Conservation (phyloP, 805 yeast genomes). For the Candida stauntonica region DNA sequence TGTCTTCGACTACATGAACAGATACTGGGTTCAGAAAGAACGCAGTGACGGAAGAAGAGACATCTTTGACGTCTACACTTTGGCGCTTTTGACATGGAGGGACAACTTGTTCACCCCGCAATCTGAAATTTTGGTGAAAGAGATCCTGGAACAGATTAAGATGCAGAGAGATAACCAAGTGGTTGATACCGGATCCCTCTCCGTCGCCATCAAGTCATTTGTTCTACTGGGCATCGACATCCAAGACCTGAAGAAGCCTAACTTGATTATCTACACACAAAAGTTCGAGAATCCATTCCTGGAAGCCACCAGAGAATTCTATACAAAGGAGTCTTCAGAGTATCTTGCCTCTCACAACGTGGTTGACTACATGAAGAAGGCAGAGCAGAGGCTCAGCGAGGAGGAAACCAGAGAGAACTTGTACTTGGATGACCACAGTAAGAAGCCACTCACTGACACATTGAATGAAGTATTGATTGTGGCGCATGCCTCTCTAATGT, state of each 20-base stretch:
- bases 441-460: slow-evolving; percentile 67
- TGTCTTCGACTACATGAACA: slow-evolving; percentile 90
- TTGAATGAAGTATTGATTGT: slow-evolving; percentile 74
- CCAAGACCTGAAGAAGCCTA: slow-evolving; percentile 82
- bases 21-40: slow-evolving; percentile 97
- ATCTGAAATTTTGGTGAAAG: slow-evolving; percentile 53
- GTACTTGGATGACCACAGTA: slow-evolving; percentile 83
- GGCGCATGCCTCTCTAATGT: slow-evolving; percentile 70
- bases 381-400: slow-evolving; percentile 76
- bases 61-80: slow-evolving; percentile 85
- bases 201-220: slow-evolving; percentile 77
- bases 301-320: slow-evolving; percentile 62
- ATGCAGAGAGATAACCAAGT: slow-evolving; percentile 75
- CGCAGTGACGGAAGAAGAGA: slow-evolving; percentile 89
- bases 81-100: slow-evolving; percentile 87
- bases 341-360: slow-evolving; percentile 74
- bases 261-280: slow-evolving; percentile 74
- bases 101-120: slow-evolving; percentile 71
- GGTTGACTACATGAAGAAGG: slow-evolving; percentile 85
- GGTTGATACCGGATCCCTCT: slow-evolving; percentile 60
- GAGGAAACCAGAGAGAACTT: slow-evolving; percentile 76
- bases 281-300: slow-evolving; percentile 77
- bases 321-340: slow-evolving; percentile 59
- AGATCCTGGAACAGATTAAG: slow-evolving; percentile 72
- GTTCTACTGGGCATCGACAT: slow-evolving; percentile 88